Percentiles rank a stretch among this genome's conserved stretches.
Evolutionary conservation across 352 stramenopile species (phyloP).

Genomic region (Pythium dissotocum): DNA sequence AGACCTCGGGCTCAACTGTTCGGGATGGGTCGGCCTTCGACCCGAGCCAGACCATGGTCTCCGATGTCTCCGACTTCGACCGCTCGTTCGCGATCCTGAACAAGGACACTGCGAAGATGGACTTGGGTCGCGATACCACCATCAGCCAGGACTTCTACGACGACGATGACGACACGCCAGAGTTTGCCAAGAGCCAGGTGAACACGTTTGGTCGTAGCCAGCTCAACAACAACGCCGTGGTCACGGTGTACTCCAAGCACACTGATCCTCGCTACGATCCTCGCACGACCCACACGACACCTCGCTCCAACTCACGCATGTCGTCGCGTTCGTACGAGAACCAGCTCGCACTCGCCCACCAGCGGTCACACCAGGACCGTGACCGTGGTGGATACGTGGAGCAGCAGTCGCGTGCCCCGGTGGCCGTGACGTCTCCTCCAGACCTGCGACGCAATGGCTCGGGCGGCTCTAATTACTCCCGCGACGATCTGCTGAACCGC

Average conservation of each 20-base stretch:
- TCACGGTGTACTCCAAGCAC: not conserved
- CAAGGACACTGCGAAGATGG: conserved; percentile 1
- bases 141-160: conserved; percentile 22
- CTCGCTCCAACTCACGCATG: conserved; percentile 4
- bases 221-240: conserved; percentile 4
- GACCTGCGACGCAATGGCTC: conserved; percentile 18
- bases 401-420: not conserved
- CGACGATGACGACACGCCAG: conserved; percentile 17
- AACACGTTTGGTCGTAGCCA: conserved; percentile 11
- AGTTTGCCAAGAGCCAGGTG: conserved; percentile 16
- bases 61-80: conserved; percentile 23
- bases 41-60: conserved; percentile 14
- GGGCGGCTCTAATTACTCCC: conserved; percentile 14
- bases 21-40: conserved; percentile 14
- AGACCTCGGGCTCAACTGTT: conserved; percentile 9
- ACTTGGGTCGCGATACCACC: conserved; percentile 9
- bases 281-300: not conserved
- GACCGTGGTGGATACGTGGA: not conserved
- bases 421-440: not conserved
- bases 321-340: conserved; percentile 10
- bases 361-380: not conserved
- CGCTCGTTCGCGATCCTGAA: conserved; percentile 24
- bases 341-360: not conserved
- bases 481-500: conserved; percentile 25
- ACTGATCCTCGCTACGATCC: not conserved